phyloP scores from a whole-genome alignment of 2,329 filamentous ascomycete species.

The Fusarium penzigii region DNA sequence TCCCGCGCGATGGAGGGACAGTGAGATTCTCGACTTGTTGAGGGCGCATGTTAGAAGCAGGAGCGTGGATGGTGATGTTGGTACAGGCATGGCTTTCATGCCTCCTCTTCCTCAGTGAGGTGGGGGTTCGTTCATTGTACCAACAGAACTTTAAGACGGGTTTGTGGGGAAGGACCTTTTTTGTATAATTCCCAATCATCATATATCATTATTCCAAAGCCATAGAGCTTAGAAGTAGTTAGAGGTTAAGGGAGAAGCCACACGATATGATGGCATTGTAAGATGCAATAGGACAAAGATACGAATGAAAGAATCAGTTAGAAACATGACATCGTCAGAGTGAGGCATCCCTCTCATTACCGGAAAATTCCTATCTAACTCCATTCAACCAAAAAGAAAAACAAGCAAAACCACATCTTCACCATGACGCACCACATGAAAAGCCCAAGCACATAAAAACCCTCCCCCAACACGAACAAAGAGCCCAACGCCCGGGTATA shows the following conservation, averaged over 20 bases:
- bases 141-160: background rate
- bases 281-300: constrained; percentile 4
- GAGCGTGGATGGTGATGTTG: constrained; percentile 44
- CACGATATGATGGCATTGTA: constrained; percentile 3
- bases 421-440: background rate
- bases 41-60: constrained; percentile 74
- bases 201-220: constrained; percentile 11
- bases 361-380: too few relatives aligned
- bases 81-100: constrained; percentile 59
- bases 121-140: background rate
- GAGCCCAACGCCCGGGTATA: background rate
- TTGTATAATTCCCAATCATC: constrained; percentile 11
- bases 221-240: constrained; percentile 6
- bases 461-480: background rate
- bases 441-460: background rate
- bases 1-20: constrained; percentile 80
- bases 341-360: too few relatives aligned
- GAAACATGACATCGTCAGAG: too few relatives aligned
- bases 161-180: too few relatives aligned
- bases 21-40: constrained; percentile 75
- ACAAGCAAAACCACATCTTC: background rate
- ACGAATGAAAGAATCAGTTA: background rate
- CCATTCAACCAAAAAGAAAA: too few relatives aligned
- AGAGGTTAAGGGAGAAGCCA: background rate
- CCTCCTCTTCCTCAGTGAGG: constrained; percentile 42